A percentile compares a stretch with the other conserved stretches of the same genome.
Conservation (phyloP, 805 yeast genomes). For the Tetrapisispora iriomotensis region DNA sequence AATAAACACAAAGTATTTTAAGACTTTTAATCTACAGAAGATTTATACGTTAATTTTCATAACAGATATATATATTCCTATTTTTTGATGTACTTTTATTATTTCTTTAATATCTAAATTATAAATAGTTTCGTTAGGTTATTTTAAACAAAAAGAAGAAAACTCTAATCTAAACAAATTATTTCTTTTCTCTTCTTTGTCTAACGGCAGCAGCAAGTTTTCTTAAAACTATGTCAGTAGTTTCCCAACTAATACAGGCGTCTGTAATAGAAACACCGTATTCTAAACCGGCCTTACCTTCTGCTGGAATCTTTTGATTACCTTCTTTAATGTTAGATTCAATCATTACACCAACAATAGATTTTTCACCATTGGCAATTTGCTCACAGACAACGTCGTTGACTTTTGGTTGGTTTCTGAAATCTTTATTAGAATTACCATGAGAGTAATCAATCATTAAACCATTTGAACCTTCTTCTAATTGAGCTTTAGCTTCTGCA, state of each 20-base stretch:
- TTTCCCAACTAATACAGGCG: constrained; percentile 89
- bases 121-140: too few species aligned
- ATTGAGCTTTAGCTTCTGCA: constrained; percentile 49
- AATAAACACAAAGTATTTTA: background rate
- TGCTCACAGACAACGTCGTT: constrained; percentile 72
- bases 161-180: too few species aligned
- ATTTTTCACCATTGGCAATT: constrained; percentile 58
- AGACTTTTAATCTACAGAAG: background rate
- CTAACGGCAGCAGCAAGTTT: constrained; percentile 71
- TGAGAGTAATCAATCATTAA: constrained; percentile 97
- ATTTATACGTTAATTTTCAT: background rate
- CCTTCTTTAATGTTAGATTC: constrained; percentile 90
- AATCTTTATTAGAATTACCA: constrained; percentile 88
- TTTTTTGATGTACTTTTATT: too few species aligned
- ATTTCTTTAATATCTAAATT: too few species aligned
- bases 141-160: too few species aligned
- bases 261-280: constrained; percentile 97
- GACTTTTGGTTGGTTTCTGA: constrained; percentile 87
- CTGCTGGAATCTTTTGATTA: constrained; percentile 79
- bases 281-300: constrained; percentile 64
- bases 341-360: constrained; percentile 91
- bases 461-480: constrained; percentile 23
- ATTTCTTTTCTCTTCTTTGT: constrained; percentile 46
- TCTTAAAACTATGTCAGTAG: constrained; percentile 63
- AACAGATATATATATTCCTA: too few species aligned